Conservation (phyloP, 2,329 filamentous ascomycete genomes). For the Orbilia javanica region DNA sequence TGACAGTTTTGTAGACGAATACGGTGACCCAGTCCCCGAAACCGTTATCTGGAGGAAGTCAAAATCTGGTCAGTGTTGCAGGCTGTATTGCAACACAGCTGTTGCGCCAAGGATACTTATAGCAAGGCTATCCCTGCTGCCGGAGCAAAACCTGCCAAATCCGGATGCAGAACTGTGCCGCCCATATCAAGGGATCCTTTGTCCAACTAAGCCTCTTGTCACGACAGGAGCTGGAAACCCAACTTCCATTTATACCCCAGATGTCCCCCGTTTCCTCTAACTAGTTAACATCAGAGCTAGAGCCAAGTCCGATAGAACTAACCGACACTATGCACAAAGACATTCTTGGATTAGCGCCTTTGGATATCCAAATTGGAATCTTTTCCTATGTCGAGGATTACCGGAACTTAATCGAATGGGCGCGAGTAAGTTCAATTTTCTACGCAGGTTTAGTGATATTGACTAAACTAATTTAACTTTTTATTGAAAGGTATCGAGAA, state of each 20-base stretch:
- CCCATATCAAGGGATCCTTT: too few relatives aligned
- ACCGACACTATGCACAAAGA: constrained; percentile 6
- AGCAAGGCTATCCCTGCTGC: too few relatives aligned
- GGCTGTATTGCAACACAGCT: neutral
- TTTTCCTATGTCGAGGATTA: constrained; percentile 6
- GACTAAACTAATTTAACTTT: neutral
- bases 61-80: too few relatives aligned
- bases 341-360: constrained; percentile 1
- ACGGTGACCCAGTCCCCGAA: too few relatives aligned
- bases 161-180: too few relatives aligned
- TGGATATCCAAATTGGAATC: constrained; percentile 12
- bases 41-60: too few relatives aligned
- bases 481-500: constrained; percentile 6
- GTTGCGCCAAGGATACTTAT: neutral
- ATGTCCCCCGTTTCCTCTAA: neutral
- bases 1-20: too few relatives aligned
- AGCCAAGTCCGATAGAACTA: neutral
- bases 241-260: neutral
- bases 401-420: neutral
- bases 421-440: constrained; percentile 5
- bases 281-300: neutral
- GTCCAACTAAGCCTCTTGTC: too few relatives aligned
- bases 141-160: too few relatives aligned
- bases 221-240: too few relatives aligned
- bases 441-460: neutral